A percentile compares a stretch with the other conserved stretches of the same genome.
These are phyloP conservation scores for Microcyclospora pomicola DNA, from an alignment of 2,329 filamentous ascomycete genomes.

Conservation along the genomic window DNA sequence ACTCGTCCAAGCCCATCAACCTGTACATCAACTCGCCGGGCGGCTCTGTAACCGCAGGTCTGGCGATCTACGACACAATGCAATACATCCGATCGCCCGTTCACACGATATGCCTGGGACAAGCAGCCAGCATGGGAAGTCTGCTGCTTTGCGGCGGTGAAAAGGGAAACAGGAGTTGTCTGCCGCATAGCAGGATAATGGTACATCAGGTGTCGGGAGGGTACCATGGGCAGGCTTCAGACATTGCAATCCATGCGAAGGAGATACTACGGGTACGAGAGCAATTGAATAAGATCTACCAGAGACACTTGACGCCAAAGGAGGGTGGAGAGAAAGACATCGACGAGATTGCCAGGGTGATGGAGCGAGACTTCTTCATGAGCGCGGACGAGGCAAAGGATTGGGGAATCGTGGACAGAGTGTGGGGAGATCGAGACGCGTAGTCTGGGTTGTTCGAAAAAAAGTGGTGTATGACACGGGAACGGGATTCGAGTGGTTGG, in stretches of 20 bases:
- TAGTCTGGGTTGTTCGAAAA: constrained; percentile 22
- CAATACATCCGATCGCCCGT: constrained; percentile 87
- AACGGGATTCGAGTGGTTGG: no score
- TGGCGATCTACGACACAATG: constrained; percentile 98
- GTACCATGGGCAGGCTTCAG: constrained; percentile 52
- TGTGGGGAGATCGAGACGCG: constrained; percentile 49
- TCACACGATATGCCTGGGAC: constrained; percentile 86
- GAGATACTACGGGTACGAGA: constrained; percentile 81
- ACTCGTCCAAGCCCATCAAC: constrained; percentile 84
- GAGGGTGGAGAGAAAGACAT: constrained; percentile 60
- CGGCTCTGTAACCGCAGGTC: constrained; percentile 70
- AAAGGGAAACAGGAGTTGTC: constrained; percentile 68
- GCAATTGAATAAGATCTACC: constrained; percentile 83
- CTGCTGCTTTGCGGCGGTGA: constrained; percentile 77
- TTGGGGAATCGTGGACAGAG: constrained; percentile 83
- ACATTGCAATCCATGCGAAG: constrained; percentile 94
- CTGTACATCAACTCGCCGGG: constrained; percentile 98
- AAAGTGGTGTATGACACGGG: no score
- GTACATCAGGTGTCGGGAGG: constrained; percentile 85
- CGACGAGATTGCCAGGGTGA: constrained; percentile 79
- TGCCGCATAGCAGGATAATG: constrained; percentile 94
- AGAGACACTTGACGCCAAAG: constrained; percentile 62
- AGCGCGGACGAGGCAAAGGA: constrained; percentile 77
- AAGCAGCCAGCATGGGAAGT: constrained; percentile 89
- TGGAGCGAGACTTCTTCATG: constrained; percentile 95